These are phyloP conservation scores for Globisporangium mamillatum DNA, from an alignment of 352 stramenopile species.

Conservation along the genomic window DNA sequence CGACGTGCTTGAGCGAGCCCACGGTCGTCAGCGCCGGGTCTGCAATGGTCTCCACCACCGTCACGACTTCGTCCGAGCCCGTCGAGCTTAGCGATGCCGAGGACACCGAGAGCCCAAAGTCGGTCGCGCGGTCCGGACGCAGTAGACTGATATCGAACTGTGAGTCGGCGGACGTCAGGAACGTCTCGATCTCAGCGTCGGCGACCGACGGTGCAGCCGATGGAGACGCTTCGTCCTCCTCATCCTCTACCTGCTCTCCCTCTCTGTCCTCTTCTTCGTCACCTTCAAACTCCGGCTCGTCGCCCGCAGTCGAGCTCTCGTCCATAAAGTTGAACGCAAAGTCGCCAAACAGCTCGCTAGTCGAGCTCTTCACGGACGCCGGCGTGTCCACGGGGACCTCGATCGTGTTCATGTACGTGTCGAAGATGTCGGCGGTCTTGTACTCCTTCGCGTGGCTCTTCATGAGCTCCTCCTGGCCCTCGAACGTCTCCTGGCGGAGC, in stretches of 20 bases:
- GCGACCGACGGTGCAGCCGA: conserved; percentile 20
- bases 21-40: conserved; percentile 19
- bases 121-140: conserved; percentile 59
- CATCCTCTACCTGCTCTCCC: conserved; percentile 18
- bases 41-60: conserved; percentile 28
- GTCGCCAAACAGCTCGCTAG: conserved; percentile 73
- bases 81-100: conserved; percentile 55
- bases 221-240: conserved; percentile 26
- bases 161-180: conserved; percentile 46
- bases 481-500: conserved; percentile 52
- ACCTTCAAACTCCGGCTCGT: conserved; percentile 21
- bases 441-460: conserved; percentile 83
- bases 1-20: neutral
- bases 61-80: conserved; percentile 25
- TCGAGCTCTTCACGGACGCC: conserved; percentile 69
- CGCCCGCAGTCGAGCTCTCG: conserved; percentile 24
- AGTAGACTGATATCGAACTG: conserved; percentile 76
- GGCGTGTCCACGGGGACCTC: conserved; percentile 83
- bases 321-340: conserved; percentile 87
- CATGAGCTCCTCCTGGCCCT: conserved; percentile 75
- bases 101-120: conserved; percentile 57
- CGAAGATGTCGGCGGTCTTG: conserved; percentile 73
- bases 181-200: conserved; percentile 39
- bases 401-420: conserved; percentile 87
- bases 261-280: conserved; percentile 38